Base-by-base conservation (phyloP, 495 filamentous ascomycete genomes). In the Aspergillus hancockii region DNA sequence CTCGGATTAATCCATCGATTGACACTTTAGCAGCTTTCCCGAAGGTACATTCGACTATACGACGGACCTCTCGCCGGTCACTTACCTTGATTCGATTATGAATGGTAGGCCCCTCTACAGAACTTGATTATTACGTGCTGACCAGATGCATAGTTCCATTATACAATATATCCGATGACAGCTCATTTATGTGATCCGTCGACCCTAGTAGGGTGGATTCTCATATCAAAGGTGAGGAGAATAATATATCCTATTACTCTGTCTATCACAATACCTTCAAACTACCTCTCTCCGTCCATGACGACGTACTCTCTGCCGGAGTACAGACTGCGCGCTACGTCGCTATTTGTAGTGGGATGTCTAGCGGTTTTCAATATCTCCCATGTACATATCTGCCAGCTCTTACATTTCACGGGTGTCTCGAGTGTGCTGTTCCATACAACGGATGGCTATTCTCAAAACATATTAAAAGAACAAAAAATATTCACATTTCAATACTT, bases 31-130 rank as follows among this genome's bases (percentile, higher is more conserved):
- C 18, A 63, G 50, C 13, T 55, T 54, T 30, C 31, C 52, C 21
- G 40, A 38, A 3, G 41, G 31, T 36, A 21, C n/a, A 28, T 38
- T 38, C 22, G 16, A 51, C 21, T 56, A 67, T 49, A 56, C 59
- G 8, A 38, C 66, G 12, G 62, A 64, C 30, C 63, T 67, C 9
- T 75, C 72, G 3, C 73, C 73, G 5, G 55, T 69, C 13, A 61
- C 71, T 4, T 75, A 72, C 31, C 61, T 75, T 5, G 73, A 75
- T 30, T 71, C 68, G 4, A 74, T 75, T 8, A 75, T 75, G 73
- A 75, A 75, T 30, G 69, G 71, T 71, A 63, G 8, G 66, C 52
- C n/a, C 7, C 22, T 5, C n/a, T 21, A 40, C 10, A 23, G 0
- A 49, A 10, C 14, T 12, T 19, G 0, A 14, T 21, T 49, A 16